These are phyloP conservation scores for Thamnidium elegans DNA, from an alignment of 192 early-diverging fungal genomes.

Conservation along the genomic window DNA sequence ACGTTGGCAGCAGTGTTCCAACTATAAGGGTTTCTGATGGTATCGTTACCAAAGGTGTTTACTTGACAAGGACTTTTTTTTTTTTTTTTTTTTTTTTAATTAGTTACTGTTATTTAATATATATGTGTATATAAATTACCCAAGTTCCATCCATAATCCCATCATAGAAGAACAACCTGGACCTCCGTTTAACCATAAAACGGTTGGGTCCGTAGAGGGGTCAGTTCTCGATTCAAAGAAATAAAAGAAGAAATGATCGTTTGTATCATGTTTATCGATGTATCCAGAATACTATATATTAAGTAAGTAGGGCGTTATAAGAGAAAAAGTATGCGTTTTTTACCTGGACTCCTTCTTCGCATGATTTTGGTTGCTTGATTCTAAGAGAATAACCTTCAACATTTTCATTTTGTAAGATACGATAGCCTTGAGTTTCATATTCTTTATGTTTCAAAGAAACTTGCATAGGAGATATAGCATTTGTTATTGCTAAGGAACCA, in stretches of 20 bases:
- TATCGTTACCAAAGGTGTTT: conserved; percentile 66
- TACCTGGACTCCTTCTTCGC: conserved; percentile 35
- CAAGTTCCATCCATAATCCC: conserved; percentile 80
- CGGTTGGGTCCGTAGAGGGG: conserved; percentile 69
- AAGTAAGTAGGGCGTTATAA: too few relatives aligned
- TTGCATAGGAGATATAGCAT: background rate
- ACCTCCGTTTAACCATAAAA: conserved; percentile 82
- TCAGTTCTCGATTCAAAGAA: conserved; percentile 91
- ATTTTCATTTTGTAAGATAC: conserved; percentile 14
- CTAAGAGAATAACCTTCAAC: conserved; percentile 31
- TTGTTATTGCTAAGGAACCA: background rate
- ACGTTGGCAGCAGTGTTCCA: conserved; percentile 93
- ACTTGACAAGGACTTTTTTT: conserved; percentile 76
- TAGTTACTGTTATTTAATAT: too few relatives aligned
- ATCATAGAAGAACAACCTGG: conserved; percentile 84
- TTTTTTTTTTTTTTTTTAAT: too few relatives aligned
- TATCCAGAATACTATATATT: conserved; percentile 70
- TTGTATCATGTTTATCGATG: conserved; percentile 58
- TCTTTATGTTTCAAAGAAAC: background rate
- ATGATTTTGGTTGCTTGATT: conserved; percentile 30
- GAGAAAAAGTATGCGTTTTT: too few relatives aligned
- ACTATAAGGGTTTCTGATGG: conserved; percentile 66
- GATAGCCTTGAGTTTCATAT: conserved; percentile 5
- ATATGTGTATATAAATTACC: too few relatives aligned
- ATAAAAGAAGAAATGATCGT: conserved; percentile 91